Evolutionary conservation across 331 rosid genomes (phyloP).

Genomic region (Acacia concinna): DNA sequence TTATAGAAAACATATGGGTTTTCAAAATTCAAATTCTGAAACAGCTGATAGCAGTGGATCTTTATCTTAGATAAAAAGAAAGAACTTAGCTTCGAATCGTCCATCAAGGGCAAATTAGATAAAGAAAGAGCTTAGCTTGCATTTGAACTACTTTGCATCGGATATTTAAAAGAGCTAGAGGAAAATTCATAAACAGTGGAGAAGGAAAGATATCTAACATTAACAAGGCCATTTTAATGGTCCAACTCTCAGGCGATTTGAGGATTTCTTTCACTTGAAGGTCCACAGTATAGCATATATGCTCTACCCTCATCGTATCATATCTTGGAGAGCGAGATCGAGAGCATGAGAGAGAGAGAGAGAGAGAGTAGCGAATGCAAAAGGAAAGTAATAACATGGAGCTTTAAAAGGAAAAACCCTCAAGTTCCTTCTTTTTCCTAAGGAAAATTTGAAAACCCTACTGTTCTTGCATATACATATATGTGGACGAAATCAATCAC

Average conservation of each 20-base stretch:
- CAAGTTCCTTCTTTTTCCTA: not conserved
- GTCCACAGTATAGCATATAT: conserved; percentile 20
- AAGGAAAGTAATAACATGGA: conserved; percentile 34
- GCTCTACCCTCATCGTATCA: conserved; percentile 26
- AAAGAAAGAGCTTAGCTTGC: not conserved
- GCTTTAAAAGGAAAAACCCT: conserved; percentile 32
- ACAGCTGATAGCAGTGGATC: not conserved
- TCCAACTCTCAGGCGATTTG: conserved; percentile 8
- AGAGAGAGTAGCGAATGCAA: conserved; percentile 18
- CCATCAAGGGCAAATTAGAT: too few species aligned
- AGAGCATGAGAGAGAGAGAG: not conserved
- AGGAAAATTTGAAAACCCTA: not conserved
- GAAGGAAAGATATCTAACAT: not conserved
- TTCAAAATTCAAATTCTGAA: not conserved
- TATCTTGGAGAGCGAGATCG: conserved; percentile 8
- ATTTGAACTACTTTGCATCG: not conserved
- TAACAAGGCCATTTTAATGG: conserved; percentile 6
- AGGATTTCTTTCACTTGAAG: conserved; percentile 10
- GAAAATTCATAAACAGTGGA: not conserved
- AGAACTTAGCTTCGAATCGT: not conserved
- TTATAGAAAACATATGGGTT: not conserved
- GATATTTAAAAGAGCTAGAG: not conserved
- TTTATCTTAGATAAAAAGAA: not conserved
- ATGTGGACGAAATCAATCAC: conserved; percentile 26
- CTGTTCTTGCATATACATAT: not conserved